These are phyloP conservation scores for Crithidia expoeki DNA, from an alignment of 208 protist species.

Conservation along the genomic window DNA sequence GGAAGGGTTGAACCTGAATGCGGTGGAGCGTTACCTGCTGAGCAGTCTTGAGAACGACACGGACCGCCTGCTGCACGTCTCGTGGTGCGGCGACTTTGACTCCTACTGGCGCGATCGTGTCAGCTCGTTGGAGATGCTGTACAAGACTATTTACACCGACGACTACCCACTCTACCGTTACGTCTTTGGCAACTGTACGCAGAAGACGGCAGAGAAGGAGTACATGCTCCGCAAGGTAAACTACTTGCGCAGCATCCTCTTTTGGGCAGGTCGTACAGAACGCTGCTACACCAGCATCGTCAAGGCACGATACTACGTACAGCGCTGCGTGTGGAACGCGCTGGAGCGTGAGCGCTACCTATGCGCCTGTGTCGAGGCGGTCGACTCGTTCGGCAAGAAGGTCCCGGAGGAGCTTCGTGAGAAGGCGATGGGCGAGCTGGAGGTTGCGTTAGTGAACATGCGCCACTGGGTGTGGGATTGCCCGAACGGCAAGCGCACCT, in stretches of 20 bases:
- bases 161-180: conserved; percentile 63
- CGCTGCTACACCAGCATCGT: conserved; percentile 78
- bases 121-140: conserved; percentile 72
- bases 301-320: conserved; percentile 80
- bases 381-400: conserved; percentile 76
- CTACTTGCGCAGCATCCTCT: conserved; percentile 80
- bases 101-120: conserved; percentile 90
- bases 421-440: conserved; percentile 84
- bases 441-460: conserved; percentile 78
- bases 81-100: conserved; percentile 91
- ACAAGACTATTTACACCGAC: conserved; percentile 68
- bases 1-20: conserved; percentile 52
- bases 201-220: conserved; percentile 64
- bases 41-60: conserved; percentile 87
- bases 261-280: conserved; percentile 80
- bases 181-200: conserved; percentile 77
- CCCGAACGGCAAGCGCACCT: conserved; percentile 89
- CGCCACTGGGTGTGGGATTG: conserved; percentile 92
- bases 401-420: conserved; percentile 78
- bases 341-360: conserved; percentile 90
- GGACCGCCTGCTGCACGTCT: conserved; percentile 71
- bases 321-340: conserved; percentile 88
- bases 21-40: conserved; percentile 81
- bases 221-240: conserved; percentile 84
- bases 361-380: conserved; percentile 78